Conservation (phyloP, 176 grass and related monocot species). For the Eremochloa ophiuroides region DNA sequence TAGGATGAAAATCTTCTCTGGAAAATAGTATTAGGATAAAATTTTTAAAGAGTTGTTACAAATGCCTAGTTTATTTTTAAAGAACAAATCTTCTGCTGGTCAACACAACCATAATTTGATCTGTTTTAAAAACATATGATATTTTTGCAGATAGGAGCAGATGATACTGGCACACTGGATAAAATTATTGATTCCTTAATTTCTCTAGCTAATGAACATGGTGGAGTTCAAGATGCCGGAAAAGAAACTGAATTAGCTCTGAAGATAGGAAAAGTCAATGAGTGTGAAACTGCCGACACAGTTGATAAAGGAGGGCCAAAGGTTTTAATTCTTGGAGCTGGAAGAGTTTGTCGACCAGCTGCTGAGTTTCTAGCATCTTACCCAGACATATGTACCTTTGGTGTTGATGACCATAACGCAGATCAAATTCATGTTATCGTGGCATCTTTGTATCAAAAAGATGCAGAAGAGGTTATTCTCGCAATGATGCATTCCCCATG, state of each 20-base stretch:
- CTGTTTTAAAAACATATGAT: constrained; percentile 25
- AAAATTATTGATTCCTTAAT: constrained; percentile 80
- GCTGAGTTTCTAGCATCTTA: constrained; percentile 72
- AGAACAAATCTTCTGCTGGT: background rate
- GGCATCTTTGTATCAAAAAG: constrained; percentile 77
- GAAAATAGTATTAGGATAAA: background rate
- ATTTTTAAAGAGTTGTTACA: background rate
- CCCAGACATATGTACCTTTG: background rate
- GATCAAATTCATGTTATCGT: constrained; percentile 71
- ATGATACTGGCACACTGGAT: constrained; percentile 63
- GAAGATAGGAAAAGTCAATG: constrained; percentile 76
- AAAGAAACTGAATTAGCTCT: constrained; percentile 62
- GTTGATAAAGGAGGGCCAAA: constrained; percentile 41
- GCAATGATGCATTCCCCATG: background rate
- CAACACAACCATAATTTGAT: constrained; percentile 1
- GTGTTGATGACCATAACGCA: constrained; percentile 18
- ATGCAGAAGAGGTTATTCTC: constrained; percentile 77
- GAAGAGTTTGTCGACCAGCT: constrained; percentile 84
- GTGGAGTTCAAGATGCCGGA: constrained; percentile 35
- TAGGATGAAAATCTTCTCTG: background rate
- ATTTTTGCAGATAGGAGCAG: constrained; percentile 71
- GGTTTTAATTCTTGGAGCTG: constrained; percentile 93
- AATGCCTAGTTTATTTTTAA: background rate
- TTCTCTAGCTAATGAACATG: constrained; percentile 49
- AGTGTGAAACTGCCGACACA: constrained; percentile 25